phyloP scores from a whole-genome alignment of 208 protist species.

The Vickermania ingenoplastis region DNA sequence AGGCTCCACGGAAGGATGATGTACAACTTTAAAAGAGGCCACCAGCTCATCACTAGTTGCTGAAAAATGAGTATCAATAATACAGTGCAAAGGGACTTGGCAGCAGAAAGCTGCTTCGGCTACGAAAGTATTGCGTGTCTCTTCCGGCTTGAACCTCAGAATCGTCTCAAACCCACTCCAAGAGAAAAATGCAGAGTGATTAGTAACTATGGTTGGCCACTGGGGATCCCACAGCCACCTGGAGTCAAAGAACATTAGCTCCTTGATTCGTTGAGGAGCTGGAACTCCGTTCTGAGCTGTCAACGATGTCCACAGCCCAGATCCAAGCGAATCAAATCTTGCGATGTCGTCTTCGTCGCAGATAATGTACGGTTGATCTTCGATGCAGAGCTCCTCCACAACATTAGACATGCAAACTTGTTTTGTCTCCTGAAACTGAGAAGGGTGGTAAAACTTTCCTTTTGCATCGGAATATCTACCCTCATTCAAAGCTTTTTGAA shows the following conservation, averaged over 20 bases:
- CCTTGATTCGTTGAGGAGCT: constrained; percentile 5
- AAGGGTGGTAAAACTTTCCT: neutral
- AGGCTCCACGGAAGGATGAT: constrained; percentile 11
- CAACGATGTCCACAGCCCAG: neutral
- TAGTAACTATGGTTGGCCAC: constrained; percentile 16
- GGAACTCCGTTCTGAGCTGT: neutral
- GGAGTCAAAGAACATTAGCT: constrained; percentile 12
- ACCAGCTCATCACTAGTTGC: constrained; percentile 11
- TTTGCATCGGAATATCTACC: neutral
- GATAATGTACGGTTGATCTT: neutral
- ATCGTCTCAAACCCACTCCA: constrained; percentile 21
- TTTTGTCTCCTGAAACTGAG: neutral
- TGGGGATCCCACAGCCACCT: constrained; percentile 7
- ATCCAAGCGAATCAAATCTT: neutral
- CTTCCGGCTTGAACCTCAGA: constrained; percentile 32
- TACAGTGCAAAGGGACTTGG: constrained; percentile 18
- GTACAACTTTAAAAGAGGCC: constrained; percentile 24
- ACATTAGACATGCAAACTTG: neutral
- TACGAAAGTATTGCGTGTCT: constrained; percentile 17
- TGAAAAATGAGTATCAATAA: constrained; percentile 16
- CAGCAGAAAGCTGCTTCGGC: constrained; percentile 24
- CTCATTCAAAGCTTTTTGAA: neutral
- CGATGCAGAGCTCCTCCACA: neutral
- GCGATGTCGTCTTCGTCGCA: neutral
- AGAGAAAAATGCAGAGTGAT: constrained; percentile 20